Base-by-base conservation (phyloP, 805 yeast genomes). In the Yarrowia divulgata region DNA sequence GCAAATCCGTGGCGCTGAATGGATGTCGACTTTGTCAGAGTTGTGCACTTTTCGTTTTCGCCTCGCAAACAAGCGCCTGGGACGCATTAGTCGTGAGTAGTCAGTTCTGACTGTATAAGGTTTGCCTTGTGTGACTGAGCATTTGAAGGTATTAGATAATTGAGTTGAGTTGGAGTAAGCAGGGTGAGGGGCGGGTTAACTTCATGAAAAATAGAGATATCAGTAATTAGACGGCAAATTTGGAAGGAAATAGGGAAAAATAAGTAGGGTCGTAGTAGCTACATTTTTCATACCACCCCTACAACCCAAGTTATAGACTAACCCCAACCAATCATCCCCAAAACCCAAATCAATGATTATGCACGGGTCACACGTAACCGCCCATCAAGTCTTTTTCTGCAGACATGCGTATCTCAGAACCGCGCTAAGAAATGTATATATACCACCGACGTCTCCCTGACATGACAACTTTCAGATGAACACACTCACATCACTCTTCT, bases 91-190 rank as follows among this genome's bases (percentile, higher is more conserved):
- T 54, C 16, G 9, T 54, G n/a, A 8, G 12, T 4, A 35, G 58
- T 54, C 58, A 54, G 42, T 9, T 8, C n/a, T 54, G 60, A 54
- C 45, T 54, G 60, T 37, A 54, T 45, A 54, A 14, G 32, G 39
- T 54, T 54, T 16, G 7, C 34, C 23, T 37, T 54, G 43, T 54
- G 45, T 54, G 60, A 54, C 60, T 54, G 60, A 54, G 60, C 60
- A 54, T 54, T 54, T 54, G 60, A 54, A 37, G 34, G 35, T 1
- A 54, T 54, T 54, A 54, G 60, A 54, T 54, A 54, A 54, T 52
- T 49, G 39, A 49, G 39, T 34, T 49, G 55, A 19, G 35, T 6
- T 1, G 50, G n/a, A 23, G 50, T 1, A 19, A 12, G 37, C 14
- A 19, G 37, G 3, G 16, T 2, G 1, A n/a, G 23, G n/a, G 23